Percentiles rank a stretch among this genome's conserved stretches.
phyloP scores from a whole-genome alignment of 208 protist species.

The Acanthamoeba sp. region DNA sequence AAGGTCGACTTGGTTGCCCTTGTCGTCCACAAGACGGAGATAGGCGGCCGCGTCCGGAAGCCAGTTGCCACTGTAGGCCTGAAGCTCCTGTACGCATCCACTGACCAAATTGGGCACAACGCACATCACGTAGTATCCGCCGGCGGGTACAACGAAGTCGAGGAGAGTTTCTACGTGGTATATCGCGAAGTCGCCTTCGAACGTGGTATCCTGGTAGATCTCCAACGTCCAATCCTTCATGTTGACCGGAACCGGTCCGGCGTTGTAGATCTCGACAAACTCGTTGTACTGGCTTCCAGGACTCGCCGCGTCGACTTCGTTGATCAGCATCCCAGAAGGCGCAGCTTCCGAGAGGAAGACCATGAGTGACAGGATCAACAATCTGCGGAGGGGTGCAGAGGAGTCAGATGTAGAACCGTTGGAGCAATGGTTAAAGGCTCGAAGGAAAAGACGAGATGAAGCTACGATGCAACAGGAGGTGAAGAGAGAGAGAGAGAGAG shows the following conservation, averaged over 20 bases:
- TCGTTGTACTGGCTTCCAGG: background rate
- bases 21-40: background rate
- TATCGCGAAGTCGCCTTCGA: too few relatives aligned
- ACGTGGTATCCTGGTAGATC: background rate
- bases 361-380: background rate
- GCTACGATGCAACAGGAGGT: too few relatives aligned
- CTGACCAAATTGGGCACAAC: background rate
- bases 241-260: background rate
- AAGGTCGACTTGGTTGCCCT: background rate
- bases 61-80: background rate
- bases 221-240: background rate
- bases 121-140: constrained; percentile 16
- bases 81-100: background rate
- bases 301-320: background rate
- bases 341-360: background rate
- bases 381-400: background rate
- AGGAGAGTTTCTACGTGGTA: background rate
- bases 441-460: too few relatives aligned
- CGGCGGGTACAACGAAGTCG: background rate
- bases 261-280: constrained; percentile 46
- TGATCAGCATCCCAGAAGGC: background rate
- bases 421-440: too few relatives aligned
- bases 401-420: too few relatives aligned
- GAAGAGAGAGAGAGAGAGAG: too few relatives aligned
- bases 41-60: background rate